phyloP scores from a whole-genome alignment of 108 stramenopile species.

The Stephanodiscus triporus region DNA sequence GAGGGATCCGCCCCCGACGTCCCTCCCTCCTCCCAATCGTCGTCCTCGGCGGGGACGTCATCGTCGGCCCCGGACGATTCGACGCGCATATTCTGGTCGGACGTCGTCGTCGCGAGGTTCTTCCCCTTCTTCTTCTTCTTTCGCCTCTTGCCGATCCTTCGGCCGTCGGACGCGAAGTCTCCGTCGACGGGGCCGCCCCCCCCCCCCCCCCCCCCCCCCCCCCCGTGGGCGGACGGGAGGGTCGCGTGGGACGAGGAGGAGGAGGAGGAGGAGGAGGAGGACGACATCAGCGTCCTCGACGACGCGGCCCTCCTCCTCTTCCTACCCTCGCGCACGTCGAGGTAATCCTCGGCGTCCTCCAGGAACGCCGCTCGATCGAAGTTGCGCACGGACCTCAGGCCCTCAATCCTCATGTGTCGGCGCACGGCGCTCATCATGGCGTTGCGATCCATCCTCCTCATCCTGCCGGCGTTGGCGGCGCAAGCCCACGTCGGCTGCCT shows the following conservation, averaged over 20 bases:
- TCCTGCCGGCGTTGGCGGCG: background rate
- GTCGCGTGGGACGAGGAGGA: background rate
- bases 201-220: background rate
- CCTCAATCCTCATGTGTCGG: slow-evolving; percentile 41
- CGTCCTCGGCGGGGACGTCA: slow-evolving; percentile 17
- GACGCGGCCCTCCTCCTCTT: background rate
- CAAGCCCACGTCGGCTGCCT: background rate
- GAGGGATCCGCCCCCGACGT: background rate
- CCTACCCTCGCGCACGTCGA: slow-evolving; percentile 13
- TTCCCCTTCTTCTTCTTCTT: slow-evolving; percentile 48
- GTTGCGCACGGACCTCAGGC: slow-evolving; percentile 34
- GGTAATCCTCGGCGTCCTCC: slow-evolving; percentile 49
- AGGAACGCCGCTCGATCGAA: slow-evolving; percentile 39
- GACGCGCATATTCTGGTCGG: background rate
- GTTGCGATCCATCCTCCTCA: slow-evolving; percentile 32
- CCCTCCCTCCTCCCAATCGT: slow-evolving; percentile 3
- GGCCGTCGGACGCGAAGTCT: slow-evolving; percentile 34
- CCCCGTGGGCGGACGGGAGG: background rate
- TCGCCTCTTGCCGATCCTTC: slow-evolving; percentile 36
- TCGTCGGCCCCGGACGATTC: background rate
- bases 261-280: background rate
- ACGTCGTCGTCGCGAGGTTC: background rate
- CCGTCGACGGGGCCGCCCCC: slow-evolving; percentile 16
- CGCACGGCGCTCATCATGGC: slow-evolving; percentile 30
- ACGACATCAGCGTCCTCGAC: background rate